Percentiles rank a stretch among this genome's conserved stretches.
Conservation (phyloP, 169 alveolate species). For the Amoebophrya sp. region DNA sequence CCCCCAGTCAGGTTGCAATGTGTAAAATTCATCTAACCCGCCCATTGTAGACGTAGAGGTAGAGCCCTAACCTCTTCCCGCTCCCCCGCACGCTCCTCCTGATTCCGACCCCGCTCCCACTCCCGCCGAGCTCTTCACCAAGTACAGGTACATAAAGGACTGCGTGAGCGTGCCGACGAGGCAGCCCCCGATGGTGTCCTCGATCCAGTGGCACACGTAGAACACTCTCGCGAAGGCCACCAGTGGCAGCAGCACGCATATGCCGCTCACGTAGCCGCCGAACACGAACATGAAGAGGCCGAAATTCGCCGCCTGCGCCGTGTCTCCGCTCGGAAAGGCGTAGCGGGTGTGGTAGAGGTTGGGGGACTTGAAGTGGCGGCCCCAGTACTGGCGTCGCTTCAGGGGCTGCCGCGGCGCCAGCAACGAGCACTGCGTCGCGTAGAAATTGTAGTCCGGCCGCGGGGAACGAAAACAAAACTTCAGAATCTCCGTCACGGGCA, state of each 20-base stretch:
- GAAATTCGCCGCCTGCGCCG: background rate
- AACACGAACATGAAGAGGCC: background rate
- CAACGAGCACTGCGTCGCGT: background rate
- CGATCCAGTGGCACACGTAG: background rate
- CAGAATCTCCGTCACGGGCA: background rate
- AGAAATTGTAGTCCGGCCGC: background rate
- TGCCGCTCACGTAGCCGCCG: background rate
- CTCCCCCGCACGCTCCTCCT: no score
- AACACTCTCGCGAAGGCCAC: background rate
- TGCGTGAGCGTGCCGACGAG: background rate
- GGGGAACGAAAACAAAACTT: background rate
- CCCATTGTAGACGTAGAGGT: no score
- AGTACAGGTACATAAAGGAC: background rate
- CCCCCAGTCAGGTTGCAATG: no score
- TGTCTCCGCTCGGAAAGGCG: background rate
- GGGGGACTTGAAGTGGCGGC: background rate
- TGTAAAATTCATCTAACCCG: no score
- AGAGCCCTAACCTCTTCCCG: no score
- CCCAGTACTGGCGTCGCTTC: background rate
- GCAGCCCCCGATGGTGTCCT: background rate
- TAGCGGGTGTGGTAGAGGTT: background rate
- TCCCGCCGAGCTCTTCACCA: no score
- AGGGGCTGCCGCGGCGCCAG: background rate
- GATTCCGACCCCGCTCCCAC: no score
- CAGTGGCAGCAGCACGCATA: background rate